Evolutionary conservation across 768 basidiomycete genomes (phyloP).

Genomic region (Vishniacozyma victoriae): DNA sequence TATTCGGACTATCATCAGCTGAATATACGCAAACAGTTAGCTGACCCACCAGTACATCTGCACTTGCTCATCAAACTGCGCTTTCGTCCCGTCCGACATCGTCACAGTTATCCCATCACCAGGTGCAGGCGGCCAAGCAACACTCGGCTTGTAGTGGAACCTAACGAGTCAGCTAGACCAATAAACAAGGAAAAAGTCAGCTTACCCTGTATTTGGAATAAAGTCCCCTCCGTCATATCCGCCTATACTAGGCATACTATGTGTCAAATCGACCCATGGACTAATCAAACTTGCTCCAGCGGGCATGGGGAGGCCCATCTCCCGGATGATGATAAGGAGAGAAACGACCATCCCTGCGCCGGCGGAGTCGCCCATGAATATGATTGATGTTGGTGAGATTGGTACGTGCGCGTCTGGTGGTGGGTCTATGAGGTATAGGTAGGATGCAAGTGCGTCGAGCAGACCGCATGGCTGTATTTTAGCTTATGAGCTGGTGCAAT

Average conservation of each 20-base stretch:
- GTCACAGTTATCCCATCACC: slow-evolving; percentile 32
- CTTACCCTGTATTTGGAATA: slow-evolving; percentile 36
- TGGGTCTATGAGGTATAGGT: slow-evolving; percentile 43
- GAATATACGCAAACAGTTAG: not conserved
- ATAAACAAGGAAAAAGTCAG: not conserved
- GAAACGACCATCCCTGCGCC: slow-evolving; percentile 42
- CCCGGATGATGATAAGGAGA: slow-evolving; percentile 37
- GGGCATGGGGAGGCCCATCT: slow-evolving; percentile 43
- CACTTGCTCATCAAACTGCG: slow-evolving; percentile 35
- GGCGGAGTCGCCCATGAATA: slow-evolving; percentile 45
- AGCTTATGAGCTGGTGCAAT: too few relatives aligned
- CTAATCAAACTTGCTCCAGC: slow-evolving; percentile 42
- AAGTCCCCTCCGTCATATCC: slow-evolving; percentile 35
- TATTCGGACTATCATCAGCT: slow-evolving; percentile 21
- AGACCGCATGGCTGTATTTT: slow-evolving; percentile 35
- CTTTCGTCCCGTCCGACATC: slow-evolving; percentile 25
- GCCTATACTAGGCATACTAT: slow-evolving; percentile 41
- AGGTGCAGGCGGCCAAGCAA: slow-evolving; percentile 34
- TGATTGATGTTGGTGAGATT: slow-evolving; percentile 35
- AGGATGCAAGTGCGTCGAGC: slow-evolving; percentile 39
- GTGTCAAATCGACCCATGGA: slow-evolving; percentile 46
- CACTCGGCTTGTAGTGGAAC: slow-evolving; percentile 40
- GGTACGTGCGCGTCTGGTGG: slow-evolving; percentile 36
- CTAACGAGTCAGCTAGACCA: slow-evolving; percentile 9
- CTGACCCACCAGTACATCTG: slow-evolving; percentile 42